Evolutionary conservation across 768 basidiomycete species (phyloP).

Genomic region (Psilocybe sp.): DNA sequence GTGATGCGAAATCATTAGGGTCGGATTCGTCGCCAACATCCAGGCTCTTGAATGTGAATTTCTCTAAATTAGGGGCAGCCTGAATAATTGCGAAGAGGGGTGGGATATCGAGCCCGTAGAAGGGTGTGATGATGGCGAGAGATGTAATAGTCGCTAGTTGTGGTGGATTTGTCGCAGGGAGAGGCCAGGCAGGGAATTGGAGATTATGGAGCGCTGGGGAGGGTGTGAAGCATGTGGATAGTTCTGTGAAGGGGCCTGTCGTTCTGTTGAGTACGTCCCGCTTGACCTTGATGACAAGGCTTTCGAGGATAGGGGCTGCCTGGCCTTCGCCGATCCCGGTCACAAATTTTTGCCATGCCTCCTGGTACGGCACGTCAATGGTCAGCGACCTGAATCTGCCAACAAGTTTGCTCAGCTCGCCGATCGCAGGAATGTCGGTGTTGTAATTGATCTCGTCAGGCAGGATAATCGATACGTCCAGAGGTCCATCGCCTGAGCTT

Average conservation of each 20-base stretch:
- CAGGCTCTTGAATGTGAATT: slow-evolving; percentile 3
- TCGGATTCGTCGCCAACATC: not conserved
- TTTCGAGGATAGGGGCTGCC: slow-evolving; percentile 1
- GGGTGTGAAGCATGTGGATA: slow-evolving; percentile 3
- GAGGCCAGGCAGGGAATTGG: slow-evolving; percentile 5
- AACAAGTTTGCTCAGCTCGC: not conserved
- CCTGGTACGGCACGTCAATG: not conserved
- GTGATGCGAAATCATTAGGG: not conserved
- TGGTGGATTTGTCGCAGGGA: not conserved
- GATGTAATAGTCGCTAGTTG: slow-evolving; percentile 3
- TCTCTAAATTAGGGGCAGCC: slow-evolving; percentile 1
- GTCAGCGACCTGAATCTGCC: not conserved
- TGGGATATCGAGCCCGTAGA: not conserved
- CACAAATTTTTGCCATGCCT: slow-evolving; percentile 3
- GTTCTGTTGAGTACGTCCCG: not conserved
- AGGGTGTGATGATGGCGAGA: not conserved
- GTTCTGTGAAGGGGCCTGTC: not conserved
- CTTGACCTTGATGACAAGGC: not conserved
- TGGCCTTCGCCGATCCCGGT: slow-evolving; percentile 3
- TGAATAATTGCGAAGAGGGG: slow-evolving; percentile 1
- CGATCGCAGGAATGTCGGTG: not conserved
- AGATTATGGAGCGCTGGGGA: not conserved
- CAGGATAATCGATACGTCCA: slow-evolving; percentile 4
- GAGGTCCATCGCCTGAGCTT: not conserved
- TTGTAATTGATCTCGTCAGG: not conserved